Evolutionary conservation across 2,329 filamentous ascomycete genomes (phyloP), one percentile per base, ranked within the genome.

Genomic region (Calonectria leucothoes): DNA sequence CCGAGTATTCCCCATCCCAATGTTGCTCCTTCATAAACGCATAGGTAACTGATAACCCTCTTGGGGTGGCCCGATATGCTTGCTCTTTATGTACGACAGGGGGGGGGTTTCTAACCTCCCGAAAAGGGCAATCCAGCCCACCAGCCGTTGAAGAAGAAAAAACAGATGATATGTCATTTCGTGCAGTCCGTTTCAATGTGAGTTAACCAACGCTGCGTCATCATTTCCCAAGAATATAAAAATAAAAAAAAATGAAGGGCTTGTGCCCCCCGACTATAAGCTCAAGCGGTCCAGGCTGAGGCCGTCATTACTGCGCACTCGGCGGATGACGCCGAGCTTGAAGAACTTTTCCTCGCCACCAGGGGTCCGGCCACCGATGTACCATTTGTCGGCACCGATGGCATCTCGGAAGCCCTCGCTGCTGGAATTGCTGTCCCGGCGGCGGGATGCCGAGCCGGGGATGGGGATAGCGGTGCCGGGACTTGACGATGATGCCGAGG

Each of bases 291-390:
- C 94, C 71, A 95, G 84, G 78, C 94, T 95, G 79, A 95, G 83
- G 51, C 94, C 89, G 82, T 95, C 94, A 69, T 93, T 92, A 82
- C 94, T 96, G 81, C 91, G 88, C 71, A 94, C 91, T 69, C 93
- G 87, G 82, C 92, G 90, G 63, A 96, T 91, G 76, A 96, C 94
- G 52, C 93, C 94, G 55, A 96, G 86, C 85, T 95, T 95, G 84
- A 95, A 96, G 85, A 95, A 95, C 80, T 91, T 91, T 82, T 96
- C 94, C 80, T 96, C 94, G n/a, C 94, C 94, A 1, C 86, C 89
- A 1, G 94, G 93, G 33, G 94, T 95, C 81, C 93, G 87, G 8
- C 94, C 94, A 27, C 94, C 94, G 69, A 96, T 94, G 80, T 95
- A 96, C 93, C 94, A 95, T 85, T 94, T 95, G 76, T 96, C 94